phyloP scores from a whole-genome alignment of 441 rosid genomes.

The Populus hybrid region DNA sequence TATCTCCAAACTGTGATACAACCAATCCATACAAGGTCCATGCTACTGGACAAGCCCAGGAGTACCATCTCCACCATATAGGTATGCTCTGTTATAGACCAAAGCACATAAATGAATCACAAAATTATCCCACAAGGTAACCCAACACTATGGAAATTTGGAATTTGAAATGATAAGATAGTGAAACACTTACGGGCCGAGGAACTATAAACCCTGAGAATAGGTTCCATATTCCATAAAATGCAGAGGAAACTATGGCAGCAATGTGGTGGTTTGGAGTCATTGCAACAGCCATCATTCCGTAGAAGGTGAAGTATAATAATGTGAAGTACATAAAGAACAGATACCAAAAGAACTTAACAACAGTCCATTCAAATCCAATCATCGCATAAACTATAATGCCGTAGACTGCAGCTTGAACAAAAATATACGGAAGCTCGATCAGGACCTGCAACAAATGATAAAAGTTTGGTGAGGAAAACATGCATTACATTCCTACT shows the following conservation, averaged over 20 bases:
- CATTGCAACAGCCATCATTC: slow-evolving; percentile 61
- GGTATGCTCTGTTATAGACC: slow-evolving; percentile 38
- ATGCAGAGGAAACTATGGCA: slow-evolving; percentile 41
- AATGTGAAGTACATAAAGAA: slow-evolving; percentile 61
- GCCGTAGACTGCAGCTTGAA: slow-evolving; percentile 46
- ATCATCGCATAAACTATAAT: slow-evolving; percentile 63
- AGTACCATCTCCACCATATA: slow-evolving; percentile 63
- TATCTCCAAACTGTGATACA: slow-evolving; percentile 40
- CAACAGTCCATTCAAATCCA: slow-evolving; percentile 52
- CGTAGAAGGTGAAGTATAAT: slow-evolving; percentile 67
- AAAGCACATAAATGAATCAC: neutral
- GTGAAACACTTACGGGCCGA: slow-evolving; percentile 40
- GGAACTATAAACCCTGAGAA: slow-evolving; percentile 67
- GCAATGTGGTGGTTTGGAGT: slow-evolving; percentile 65
- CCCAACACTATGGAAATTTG: neutral
- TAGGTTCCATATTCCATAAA: slow-evolving; percentile 59
- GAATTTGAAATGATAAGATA: neutral
- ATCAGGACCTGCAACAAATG: slow-evolving; percentile 37
- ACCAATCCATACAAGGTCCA: slow-evolving; percentile 51
- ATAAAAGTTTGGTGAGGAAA: neutral
- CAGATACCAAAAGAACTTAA: slow-evolving; percentile 61
- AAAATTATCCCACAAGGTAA: neutral
- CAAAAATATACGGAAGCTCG: slow-evolving; percentile 53
- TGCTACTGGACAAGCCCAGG: slow-evolving; percentile 42
- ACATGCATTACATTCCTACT: neutral